Percentiles rank a stretch among this genome's conserved stretches.
Evolutionary conservation across 805 yeast species (phyloP).

Genomic region (Pichia deserticola): DNA sequence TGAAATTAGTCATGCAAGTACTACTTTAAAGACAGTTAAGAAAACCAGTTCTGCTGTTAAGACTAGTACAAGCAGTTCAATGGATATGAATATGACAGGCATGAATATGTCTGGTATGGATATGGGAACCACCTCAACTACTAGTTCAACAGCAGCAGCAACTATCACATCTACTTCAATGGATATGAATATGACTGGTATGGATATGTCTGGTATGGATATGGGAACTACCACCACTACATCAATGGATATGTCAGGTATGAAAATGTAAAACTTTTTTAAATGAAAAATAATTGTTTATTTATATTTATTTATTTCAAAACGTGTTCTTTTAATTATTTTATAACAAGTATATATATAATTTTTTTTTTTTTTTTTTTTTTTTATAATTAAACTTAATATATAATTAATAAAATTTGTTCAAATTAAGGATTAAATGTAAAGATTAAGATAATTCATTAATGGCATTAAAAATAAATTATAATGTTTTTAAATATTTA

Average conservation of each 20-base stretch:
- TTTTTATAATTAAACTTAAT: no score
- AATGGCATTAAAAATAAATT: no score
- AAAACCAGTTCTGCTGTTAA: background rate
- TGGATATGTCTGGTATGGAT: background rate
- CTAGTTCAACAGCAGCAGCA: background rate
- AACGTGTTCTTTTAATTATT: no score
- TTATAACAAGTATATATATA: no score
- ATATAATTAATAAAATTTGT: no score
- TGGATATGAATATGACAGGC: background rate
- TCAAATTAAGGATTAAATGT: no score
- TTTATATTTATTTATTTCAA: background rate
- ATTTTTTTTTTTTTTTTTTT: no score
- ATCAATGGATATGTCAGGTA: background rate
- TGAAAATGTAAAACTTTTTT: background rate
- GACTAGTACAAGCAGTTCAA: background rate
- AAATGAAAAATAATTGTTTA: background rate
- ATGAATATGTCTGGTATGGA: background rate
- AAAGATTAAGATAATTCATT: no score
- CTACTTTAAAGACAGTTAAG: background rate
- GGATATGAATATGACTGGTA: background rate
- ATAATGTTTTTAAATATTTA: background rate
- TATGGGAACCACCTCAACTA: background rate
- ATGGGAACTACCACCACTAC: background rate
- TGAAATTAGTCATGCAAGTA: background rate
- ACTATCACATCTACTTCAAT: background rate